These are phyloP conservation scores for Tricholoma sp. DNA, from an alignment of 768 basidiomycete species.

Conservation along the genomic window DNA sequence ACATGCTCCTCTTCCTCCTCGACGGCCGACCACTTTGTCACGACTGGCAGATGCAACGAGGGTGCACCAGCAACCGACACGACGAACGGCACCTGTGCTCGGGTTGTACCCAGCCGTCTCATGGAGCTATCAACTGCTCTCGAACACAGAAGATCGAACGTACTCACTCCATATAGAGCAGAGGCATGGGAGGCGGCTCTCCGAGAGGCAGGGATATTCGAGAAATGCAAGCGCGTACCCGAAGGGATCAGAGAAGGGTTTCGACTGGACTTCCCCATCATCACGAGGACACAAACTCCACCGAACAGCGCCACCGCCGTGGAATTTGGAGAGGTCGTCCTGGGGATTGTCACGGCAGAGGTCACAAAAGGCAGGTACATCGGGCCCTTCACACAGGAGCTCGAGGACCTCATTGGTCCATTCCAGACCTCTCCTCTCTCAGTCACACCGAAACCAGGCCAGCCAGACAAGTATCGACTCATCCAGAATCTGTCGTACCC, in stretches of 20 bases:
- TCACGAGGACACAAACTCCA: neutral
- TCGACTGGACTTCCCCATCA: neutral
- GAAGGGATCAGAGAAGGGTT: neutral
- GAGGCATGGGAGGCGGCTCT: neutral
- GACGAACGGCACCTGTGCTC: neutral
- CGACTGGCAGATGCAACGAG: neutral
- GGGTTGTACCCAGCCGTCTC: neutral
- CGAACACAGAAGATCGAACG: neutral
- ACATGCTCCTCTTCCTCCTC: neutral
- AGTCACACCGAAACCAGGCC: slow-evolving; percentile 23
- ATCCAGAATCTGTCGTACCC: slow-evolving; percentile 20
- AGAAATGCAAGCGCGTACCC: neutral
- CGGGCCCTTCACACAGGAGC: slow-evolving; percentile 11
- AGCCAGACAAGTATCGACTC: slow-evolving; percentile 15
- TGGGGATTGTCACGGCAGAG: slow-evolving; percentile 3
- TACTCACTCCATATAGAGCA: neutral
- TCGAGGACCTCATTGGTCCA: slow-evolving; percentile 15
- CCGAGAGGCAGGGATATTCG: neutral
- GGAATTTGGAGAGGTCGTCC: neutral
- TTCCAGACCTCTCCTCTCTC: slow-evolving; percentile 27
- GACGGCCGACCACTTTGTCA: neutral
- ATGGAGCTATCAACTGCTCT: neutral
- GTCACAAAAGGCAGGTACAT: slow-evolving; percentile 10
- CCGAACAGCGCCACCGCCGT: neutral
- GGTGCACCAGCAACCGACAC: neutral